Evolutionary conservation across 2,329 filamentous ascomycete genomes (phyloP).

Genomic region (Colletotrichum cereale): DNA sequence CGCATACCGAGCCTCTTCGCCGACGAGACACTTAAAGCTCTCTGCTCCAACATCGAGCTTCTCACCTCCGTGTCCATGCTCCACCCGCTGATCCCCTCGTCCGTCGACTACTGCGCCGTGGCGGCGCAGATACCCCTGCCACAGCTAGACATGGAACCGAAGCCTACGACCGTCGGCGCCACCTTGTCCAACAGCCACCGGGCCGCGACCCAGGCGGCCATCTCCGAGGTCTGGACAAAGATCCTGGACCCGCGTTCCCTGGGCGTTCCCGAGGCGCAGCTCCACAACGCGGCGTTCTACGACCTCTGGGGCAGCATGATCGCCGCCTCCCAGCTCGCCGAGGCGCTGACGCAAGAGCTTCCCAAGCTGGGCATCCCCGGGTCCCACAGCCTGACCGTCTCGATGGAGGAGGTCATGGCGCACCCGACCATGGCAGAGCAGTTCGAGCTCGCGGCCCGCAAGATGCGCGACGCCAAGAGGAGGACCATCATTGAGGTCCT

Average conservation of each 20-base stretch:
- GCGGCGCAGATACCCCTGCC: conserved; percentile 58
- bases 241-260: conserved; percentile 56
- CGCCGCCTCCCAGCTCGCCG: conserved; percentile 60
- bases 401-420: conserved; percentile 62
- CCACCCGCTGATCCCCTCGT: conserved; percentile 59
- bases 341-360: conserved; percentile 58
- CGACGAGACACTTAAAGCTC: conserved; percentile 58
- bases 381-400: conserved; percentile 54
- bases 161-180: conserved; percentile 42
- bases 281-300: conserved; percentile 63
- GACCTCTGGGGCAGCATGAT: conserved; percentile 64
- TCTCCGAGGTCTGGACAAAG: conserved; percentile 59
- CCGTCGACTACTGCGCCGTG: conserved; percentile 54
- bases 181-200: conserved; percentile 56
- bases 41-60: conserved; percentile 59
- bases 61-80: conserved; percentile 61
- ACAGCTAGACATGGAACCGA: conserved; percentile 45
- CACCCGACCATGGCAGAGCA: conserved; percentile 64
- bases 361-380: conserved; percentile 52
- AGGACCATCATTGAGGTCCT: conserved; percentile 35
- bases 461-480: conserved; percentile 42
- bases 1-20: conserved; percentile 58
- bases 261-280: conserved; percentile 55
- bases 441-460: conserved; percentile 56
- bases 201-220: conserved; percentile 54